Percentiles rank a stretch among this genome's conserved stretches.
Conservation (phyloP, 441 rosid genomes). For the Mallotus japonicus region DNA sequence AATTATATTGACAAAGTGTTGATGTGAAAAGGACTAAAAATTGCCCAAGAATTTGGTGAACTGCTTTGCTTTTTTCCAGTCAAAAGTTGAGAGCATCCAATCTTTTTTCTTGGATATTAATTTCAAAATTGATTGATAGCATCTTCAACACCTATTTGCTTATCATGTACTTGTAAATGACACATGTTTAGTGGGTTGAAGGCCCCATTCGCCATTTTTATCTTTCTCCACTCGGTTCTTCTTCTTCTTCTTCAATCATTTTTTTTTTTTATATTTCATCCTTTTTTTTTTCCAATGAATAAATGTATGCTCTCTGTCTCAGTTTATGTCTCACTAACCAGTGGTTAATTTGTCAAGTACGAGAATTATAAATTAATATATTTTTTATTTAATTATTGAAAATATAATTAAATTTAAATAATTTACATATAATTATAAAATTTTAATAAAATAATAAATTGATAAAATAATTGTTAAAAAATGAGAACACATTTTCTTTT, state of each 20-base stretch:
- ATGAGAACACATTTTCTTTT: too few species aligned
- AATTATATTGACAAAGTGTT: too few species aligned
- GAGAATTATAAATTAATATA: too few species aligned
- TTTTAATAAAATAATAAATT: too few species aligned
- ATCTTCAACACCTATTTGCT: slow-evolving; percentile 15
- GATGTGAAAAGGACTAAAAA: background rate
- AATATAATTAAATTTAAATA: too few species aligned
- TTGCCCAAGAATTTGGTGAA: slow-evolving; percentile 13
- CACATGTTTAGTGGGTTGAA: slow-evolving; percentile 27
- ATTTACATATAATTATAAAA: too few species aligned
- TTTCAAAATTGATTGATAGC: slow-evolving; percentile 1
- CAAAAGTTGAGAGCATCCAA: slow-evolving; percentile 23
- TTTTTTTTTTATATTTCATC: slow-evolving; percentile 10
- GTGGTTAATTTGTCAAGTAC: too few species aligned
- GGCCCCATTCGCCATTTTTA: slow-evolving; percentile 22
- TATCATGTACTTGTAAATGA: background rate
- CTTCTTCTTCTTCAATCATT: slow-evolving; percentile 18
- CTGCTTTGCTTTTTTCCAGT: slow-evolving; percentile 3
- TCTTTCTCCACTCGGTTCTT: background rate
- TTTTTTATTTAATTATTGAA: too few species aligned
- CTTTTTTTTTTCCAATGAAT: background rate
- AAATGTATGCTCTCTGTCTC: slow-evolving; percentile 36
- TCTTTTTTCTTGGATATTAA: background rate
- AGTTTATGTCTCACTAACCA: slow-evolving; percentile 1
- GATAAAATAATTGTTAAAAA: too few species aligned